A percentile compares a stretch with the other conserved stretches of the same genome.
These are phyloP conservation scores for Sergeia podlipaevii DNA, from an alignment of 208 protist species.

Conservation along the genomic window DNA sequence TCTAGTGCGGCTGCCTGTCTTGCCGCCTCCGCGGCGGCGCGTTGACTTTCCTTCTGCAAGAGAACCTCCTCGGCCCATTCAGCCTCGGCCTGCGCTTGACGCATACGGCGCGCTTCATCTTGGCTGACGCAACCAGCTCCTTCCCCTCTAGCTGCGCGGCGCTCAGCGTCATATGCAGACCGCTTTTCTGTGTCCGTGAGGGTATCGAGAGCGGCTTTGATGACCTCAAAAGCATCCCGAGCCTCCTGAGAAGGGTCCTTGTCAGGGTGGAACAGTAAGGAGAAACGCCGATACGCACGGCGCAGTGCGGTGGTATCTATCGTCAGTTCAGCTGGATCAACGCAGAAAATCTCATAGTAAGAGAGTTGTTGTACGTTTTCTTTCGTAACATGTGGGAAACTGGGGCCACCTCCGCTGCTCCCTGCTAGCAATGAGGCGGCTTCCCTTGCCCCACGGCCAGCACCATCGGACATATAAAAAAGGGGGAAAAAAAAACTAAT, in stretches of 20 bases:
- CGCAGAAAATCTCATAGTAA: constrained; percentile 66
- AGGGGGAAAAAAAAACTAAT: too few relatives aligned
- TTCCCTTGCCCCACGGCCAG: too few relatives aligned
- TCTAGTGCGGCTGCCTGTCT: constrained; percentile 22
- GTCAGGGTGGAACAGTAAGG: constrained; percentile 81
- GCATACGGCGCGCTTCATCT: constrained; percentile 8
- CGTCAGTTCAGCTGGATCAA: constrained; percentile 4
- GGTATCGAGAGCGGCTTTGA: constrained; percentile 60
- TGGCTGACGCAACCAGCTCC: not conserved
- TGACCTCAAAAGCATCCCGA: constrained; percentile 51
- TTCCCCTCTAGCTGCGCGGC: not conserved
- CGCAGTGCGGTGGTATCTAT: constrained; percentile 19
- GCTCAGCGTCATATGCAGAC: constrained; percentile 26
- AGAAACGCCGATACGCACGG: constrained; percentile 61
- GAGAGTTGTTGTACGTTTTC: constrained; percentile 43
- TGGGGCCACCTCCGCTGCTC: too few relatives aligned
- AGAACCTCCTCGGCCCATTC: constrained; percentile 50
- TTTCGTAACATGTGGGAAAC: constrained; percentile 36
- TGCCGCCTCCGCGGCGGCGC: constrained; percentile 21
- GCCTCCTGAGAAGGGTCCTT: constrained; percentile 72
- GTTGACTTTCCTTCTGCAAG: constrained; percentile 34
- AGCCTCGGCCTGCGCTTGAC: constrained; percentile 47
- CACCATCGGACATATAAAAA: too few relatives aligned
- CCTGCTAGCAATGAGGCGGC: too few relatives aligned
- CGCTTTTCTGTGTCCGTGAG: constrained; percentile 42